Base-by-base conservation (phyloP, 345 rosid species). In the Corchorus capsularis region DNA sequence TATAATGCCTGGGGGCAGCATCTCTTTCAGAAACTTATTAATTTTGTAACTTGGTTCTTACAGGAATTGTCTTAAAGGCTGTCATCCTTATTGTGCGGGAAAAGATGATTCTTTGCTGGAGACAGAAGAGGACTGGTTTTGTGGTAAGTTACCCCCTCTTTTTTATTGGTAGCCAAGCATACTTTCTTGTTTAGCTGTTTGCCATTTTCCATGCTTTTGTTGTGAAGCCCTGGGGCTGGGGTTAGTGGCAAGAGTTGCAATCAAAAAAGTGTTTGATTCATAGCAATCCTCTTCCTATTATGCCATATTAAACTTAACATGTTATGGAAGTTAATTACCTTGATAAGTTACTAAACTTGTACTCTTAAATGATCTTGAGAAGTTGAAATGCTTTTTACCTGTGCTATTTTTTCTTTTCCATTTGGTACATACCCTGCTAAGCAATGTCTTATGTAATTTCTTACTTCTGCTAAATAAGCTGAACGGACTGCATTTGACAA, bases 11-110 rank as follows among this genome's bases (percentile, higher is more conserved):
- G 73, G 47, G 47, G 61, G 16, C 46, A 16, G 2, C 46, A 34
- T 35, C 46, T 14, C 5, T 20, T 20, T 67, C 10, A 2, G 17
- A n/a, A 70, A n/a, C 61, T 70, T 45, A 53, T 27, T 27, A 27
- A 27, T 27, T 27, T 61, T 46, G 46, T 39, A 60, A 52, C 62
- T 20, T 52, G 20, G 17, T 83, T 9, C 46, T 35, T 73, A 67
- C 66, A 89, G 89, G 84, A 79, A 79, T 64, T 89, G 90, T 56
- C 69, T 77, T 8, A 87, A 89, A 81, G 85, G 76, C 78, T 86
- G 77, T 81, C 93, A 87, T 77, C 82, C 83, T 0, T 32, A 34
- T 0, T 89, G 90, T 63, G 86, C 82, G 5, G 77, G 47, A 17
- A 71, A 77, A 63, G 83, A 83, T 54, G 83, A 78, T 70, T 75